Evolutionary conservation across 2,329 filamentous ascomycete species (phyloP).

Genomic region (Arthrobotrys megalospora): DNA sequence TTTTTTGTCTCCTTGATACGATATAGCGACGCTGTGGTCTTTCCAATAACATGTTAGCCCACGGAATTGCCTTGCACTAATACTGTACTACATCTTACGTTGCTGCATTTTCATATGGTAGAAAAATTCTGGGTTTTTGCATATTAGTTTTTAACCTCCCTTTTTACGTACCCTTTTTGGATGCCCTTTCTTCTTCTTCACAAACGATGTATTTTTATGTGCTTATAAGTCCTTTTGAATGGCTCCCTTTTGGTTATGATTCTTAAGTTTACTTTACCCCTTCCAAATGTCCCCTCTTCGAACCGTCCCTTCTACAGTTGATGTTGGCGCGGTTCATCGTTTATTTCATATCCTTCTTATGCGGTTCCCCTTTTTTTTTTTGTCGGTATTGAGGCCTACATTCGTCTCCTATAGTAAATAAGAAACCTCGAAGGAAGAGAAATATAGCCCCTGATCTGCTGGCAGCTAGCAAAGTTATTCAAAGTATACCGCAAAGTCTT

Average conservation of each 20-base stretch:
- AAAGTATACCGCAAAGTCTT: no score
- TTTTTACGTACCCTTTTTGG: neutral
- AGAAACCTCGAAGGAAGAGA: no score
- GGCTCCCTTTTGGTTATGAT: neutral
- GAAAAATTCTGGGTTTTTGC: slow-evolving; percentile 48
- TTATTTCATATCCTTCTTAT: no score
- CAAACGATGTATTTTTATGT: slow-evolving; percentile 37
- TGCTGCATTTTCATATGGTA: slow-evolving; percentile 55
- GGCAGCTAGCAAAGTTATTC: no score
- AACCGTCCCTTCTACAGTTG: neutral
- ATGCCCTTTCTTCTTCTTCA: neutral
- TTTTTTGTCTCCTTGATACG: neutral
- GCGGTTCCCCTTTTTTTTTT: neutral
- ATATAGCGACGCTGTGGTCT: slow-evolving; percentile 1
- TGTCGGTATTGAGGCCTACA: neutral
- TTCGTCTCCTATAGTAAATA: neutral
- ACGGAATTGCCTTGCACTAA: slow-evolving; percentile 34
- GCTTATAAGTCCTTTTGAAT: neutral
- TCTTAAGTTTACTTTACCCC: neutral
- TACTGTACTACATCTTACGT: slow-evolving; percentile 23
- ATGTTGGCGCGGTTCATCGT: neutral
- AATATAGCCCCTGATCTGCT: no score
- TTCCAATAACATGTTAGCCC: neutral
- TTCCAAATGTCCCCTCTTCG: neutral
- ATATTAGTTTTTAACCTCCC: neutral